Evolutionary conservation across 2,329 filamentous ascomycete genomes (phyloP), one percentile per base, ranked within the genome.

Genomic region (Ophiostoma fasciatum): DNA sequence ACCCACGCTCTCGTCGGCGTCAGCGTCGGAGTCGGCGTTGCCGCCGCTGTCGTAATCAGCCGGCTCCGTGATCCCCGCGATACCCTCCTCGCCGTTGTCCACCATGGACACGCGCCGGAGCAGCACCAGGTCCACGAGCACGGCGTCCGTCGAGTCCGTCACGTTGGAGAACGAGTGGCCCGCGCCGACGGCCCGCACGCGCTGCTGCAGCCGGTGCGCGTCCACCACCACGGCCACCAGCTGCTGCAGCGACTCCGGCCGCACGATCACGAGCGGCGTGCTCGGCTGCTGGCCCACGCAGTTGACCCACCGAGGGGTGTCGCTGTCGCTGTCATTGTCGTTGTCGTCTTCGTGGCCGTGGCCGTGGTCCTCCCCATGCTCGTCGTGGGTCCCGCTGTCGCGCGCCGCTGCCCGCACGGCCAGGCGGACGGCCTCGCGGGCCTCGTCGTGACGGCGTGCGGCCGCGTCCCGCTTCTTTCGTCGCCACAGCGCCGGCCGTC

Each of bases 101-200:
- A 45, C 30, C 30, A 46, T 42, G 13, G 43, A 14, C 3, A 48
- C 25, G 8, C 42, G 43, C 4, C 36, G 41, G 7, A 49, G 38
- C 2, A 41, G 37, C 5, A 37, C 32, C 19, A 48, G 38, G 30
- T 45, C 38, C 3, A 50, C 27, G 9, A 49, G 40, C 7, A 49
- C 25, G 8, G 45, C 47, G 19, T 43, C 30, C 14, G 46, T 39
- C 1, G 46, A 37, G 28, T 33, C 21, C 1, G 47, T 45, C 20
- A 50, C 44, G 31, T 50, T 43, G 2, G 48, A 50, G 7, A 49
- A 49, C 4, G 47, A 44, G 33, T 50, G 48, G n/a, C 48, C 48
- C 1, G 48, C 48, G 2, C 48, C 48, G 3, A 49, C 43, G 6
- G 48, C 48, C 3, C 47, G 47, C 2, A 50, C 45, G 2, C 44